A percentile compares a stretch with the other conserved stretches of the same genome.
Conservation (phyloP, 768 basidiomycete species). For the Cystofilobasidium bisporidii region DNA sequence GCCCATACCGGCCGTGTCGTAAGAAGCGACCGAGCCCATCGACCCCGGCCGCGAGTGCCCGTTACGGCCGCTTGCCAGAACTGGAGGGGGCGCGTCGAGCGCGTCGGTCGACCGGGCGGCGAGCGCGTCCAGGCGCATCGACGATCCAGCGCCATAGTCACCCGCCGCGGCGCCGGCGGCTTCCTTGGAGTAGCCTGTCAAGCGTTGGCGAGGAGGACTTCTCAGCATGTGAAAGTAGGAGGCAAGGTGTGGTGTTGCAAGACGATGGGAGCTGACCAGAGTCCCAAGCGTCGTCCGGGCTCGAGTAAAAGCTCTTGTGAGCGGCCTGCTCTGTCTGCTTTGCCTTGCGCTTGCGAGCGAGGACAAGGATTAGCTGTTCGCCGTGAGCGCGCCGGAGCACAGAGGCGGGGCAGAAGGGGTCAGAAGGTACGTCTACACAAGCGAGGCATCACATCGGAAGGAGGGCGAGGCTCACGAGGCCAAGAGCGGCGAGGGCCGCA, state of each 20-base stretch:
- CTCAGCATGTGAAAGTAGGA: too few relatives aligned
- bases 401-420: background rate
- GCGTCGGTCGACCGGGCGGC: constrained; percentile 16
- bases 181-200: constrained; percentile 12
- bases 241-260: background rate
- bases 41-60: background rate
- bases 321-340: constrained; percentile 7
- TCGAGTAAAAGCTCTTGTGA: background rate
- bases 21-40: constrained; percentile 1
- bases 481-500: constrained; percentile 2
- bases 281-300: constrained; percentile 16
- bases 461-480: constrained; percentile 4
- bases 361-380: background rate
- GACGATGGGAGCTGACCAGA: background rate
- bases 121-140: constrained; percentile 15
- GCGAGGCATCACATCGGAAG: too few relatives aligned
- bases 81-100: constrained; percentile 7
- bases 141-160: background rate
- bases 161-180: background rate
- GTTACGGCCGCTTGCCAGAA: too few relatives aligned
- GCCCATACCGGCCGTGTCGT: constrained; percentile 19
- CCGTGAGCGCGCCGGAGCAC: background rate
- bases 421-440: background rate
- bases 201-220: background rate
- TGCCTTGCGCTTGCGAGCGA: constrained; percentile 3